These are phyloP conservation scores for Ramalina intermedia DNA, from an alignment of 495 filamentous ascomycete genomes.

Conservation along the genomic window DNA sequence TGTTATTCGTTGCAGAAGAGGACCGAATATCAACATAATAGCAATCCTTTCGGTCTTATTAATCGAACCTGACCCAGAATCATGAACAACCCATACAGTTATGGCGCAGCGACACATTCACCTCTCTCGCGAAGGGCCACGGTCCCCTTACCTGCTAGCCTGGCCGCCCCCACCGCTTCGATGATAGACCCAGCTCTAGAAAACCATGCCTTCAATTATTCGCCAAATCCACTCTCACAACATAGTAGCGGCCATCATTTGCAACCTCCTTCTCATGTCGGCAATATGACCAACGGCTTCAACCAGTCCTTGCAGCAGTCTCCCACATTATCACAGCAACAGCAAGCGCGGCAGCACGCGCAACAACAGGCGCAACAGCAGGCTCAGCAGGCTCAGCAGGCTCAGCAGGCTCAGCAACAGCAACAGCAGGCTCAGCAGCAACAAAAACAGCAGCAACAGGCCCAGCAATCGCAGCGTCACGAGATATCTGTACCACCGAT, in stretches of 20 bases:
- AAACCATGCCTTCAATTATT: slow-evolving; percentile 7
- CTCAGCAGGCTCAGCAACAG: not conserved
- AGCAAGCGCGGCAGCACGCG: not conserved
- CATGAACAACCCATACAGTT: slow-evolving; percentile 13
- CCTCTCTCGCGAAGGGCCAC: slow-evolving; percentile 9
- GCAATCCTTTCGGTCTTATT: no score
- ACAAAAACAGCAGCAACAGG: not conserved
- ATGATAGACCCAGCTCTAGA: slow-evolving; percentile 16
- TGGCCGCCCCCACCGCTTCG: slow-evolving; percentile 12
- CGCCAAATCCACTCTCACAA: not conserved
- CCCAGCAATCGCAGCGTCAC: not conserved
- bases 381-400: not conserved
- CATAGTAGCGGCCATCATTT: slow-evolving; percentile 2
- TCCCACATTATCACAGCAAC: not conserved
- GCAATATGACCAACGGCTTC: not conserved
- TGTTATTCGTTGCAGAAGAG: not conserved
- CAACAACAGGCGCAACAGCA: not conserved
- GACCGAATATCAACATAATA: not conserved
- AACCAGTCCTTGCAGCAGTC: no score
- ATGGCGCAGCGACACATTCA: slow-evolving; percentile 6
- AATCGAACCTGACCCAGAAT: no score
- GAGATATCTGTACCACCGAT: not conserved
- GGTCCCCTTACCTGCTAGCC: slow-evolving; percentile 8
- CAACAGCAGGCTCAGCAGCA: not conserved
- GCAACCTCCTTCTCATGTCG: not conserved